Evolutionary conservation across 1,139 yeast species (phyloP).

Genomic region (Yamadazyma sp.): DNA sequence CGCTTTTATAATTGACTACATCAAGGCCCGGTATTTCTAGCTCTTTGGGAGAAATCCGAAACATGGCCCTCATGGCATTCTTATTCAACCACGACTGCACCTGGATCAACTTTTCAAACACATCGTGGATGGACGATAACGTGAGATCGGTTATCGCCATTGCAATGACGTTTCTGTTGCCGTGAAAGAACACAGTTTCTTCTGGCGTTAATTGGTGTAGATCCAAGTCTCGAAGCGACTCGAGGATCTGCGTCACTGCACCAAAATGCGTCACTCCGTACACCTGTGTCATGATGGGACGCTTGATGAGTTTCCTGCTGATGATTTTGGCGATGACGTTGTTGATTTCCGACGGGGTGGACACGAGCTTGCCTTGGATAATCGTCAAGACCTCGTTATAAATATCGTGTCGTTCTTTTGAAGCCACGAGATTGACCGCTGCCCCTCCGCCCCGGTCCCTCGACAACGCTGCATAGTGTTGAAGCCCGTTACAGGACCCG

Average conservation of each 20-base stretch:
- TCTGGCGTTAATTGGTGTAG: conserved; percentile 6
- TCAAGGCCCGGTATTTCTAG: conserved; percentile 10
- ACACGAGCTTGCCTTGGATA: conserved; percentile 21
- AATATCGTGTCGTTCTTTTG: conserved; percentile 30
- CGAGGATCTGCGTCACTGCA: conserved; percentile 33
- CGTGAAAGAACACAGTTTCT: conserved; percentile 6
- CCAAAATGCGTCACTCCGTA: conserved; percentile 47
- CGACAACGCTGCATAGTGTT: conserved; percentile 45
- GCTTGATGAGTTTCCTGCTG: conserved; percentile 38
- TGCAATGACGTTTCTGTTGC: conserved; percentile 11
- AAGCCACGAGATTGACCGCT: conserved; percentile 35
- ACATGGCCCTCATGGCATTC: conserved; percentile 30
- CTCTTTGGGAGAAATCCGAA: conserved; percentile 22
- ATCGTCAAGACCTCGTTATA: conserved; percentile 33
- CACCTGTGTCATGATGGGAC: conserved; percentile 50
- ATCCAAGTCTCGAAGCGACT: conserved; percentile 15
- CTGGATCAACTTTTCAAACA: conserved; percentile 34
- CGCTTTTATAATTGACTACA: conserved; percentile 18
- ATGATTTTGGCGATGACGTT: conserved; percentile 21
- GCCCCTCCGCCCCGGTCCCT: conserved; percentile 37
- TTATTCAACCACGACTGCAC: conserved; percentile 41
- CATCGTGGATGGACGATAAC: conserved; percentile 31
- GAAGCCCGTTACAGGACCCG: conserved; percentile 51
- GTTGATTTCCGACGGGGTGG: conserved; percentile 16
- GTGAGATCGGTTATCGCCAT: conserved; percentile 29